A percentile compares a stretch with the other conserved stretches of the same genome.
Conservation (phyloP, 257 asterid genomes). For the Jasminum sambac region DNA sequence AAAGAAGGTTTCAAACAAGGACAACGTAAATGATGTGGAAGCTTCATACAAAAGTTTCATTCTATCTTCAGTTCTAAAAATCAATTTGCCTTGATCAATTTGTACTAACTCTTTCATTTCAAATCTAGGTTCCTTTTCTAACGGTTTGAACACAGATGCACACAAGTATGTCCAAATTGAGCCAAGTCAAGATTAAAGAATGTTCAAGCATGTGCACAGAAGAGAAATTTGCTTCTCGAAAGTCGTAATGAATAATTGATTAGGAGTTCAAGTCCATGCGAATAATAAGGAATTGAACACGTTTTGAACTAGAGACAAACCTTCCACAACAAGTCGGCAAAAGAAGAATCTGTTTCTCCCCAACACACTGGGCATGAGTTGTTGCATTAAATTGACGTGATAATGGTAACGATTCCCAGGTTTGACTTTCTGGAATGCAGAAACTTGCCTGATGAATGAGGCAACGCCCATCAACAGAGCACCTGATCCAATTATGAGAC, state of each 20-base stretch:
- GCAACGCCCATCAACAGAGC: constrained; percentile 62
- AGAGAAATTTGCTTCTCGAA: constrained; percentile 7
- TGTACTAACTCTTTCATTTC: not conserved
- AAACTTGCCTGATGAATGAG: constrained; percentile 52
- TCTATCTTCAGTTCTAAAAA: not conserved
- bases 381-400: constrained; percentile 55
- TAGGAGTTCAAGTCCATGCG: constrained; percentile 17
- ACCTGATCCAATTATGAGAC: constrained; percentile 61
- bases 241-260: constrained; percentile 2
- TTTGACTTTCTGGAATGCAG: constrained; percentile 87
- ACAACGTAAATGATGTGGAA: not conserved
- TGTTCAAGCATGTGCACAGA: constrained; percentile 4
- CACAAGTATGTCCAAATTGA: not conserved
- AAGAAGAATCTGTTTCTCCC: constrained; percentile 64
- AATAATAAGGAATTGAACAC: constrained; percentile 5
- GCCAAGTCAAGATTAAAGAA: constrained; percentile 9
- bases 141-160: not conserved
- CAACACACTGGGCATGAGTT: constrained; percentile 42
- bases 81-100: not conserved
- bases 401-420: constrained; percentile 85
- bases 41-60: not conserved
- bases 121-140: not conserved
- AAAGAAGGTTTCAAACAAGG: no score
- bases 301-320: constrained; percentile 36
- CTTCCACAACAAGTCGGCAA: constrained; percentile 91